phyloP scores from a whole-genome alignment of 768 basidiomycete genomes.

The Dioszegia aurantiaca region DNA sequence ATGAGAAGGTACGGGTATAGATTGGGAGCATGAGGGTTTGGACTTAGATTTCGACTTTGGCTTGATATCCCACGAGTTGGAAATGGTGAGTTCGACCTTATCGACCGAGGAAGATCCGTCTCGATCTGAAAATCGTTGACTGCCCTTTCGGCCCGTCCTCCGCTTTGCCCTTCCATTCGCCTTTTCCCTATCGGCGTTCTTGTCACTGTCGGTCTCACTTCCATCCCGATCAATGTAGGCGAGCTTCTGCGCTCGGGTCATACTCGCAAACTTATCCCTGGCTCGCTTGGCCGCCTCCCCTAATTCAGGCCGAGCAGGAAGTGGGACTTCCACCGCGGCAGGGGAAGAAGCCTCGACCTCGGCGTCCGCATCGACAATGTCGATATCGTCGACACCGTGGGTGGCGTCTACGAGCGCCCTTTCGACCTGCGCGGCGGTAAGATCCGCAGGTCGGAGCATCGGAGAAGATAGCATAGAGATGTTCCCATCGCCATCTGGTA shows the following conservation, averaged over 20 bases:
- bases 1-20: neutral
- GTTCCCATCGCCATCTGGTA: neutral
- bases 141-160: neutral
- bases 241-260: neutral
- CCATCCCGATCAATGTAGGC: neutral
- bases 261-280: neutral
- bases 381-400: conserved; percentile 3
- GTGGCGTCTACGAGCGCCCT: conserved; percentile 1
- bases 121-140: neutral
- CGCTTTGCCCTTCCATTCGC: too few species aligned
- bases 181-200: neutral
- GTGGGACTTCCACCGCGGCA: neutral
- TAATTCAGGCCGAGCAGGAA: neutral
- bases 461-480: neutral
- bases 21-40: neutral
- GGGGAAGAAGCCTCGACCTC: neutral
- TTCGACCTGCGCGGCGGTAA: conserved; percentile 2
- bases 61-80: neutral
- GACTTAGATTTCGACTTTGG: neutral
- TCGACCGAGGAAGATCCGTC: conserved; percentile 4
- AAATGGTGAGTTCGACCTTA: neutral
- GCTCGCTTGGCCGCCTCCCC: neutral
- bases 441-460: neutral
- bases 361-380: neutral
- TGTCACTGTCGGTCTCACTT: neutral